These are phyloP conservation scores for Suillus brevipes DNA, from an alignment of 768 basidiomycete genomes.

Conservation along the genomic window DNA sequence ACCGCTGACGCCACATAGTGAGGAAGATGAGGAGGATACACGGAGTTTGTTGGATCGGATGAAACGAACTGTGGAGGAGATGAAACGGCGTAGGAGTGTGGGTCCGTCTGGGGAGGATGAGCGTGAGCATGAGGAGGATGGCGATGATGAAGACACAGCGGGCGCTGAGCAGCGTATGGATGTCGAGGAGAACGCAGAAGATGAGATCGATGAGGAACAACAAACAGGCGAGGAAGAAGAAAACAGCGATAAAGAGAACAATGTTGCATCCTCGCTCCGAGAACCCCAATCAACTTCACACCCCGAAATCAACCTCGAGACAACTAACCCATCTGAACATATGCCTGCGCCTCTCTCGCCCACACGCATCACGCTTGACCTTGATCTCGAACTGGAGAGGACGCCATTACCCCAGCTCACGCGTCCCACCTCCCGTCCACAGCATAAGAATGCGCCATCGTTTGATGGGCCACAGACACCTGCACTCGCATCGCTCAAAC, in stretches of 20 bases:
- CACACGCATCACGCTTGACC: constrained; percentile 1
- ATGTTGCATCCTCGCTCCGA: not conserved
- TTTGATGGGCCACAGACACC: constrained; percentile 25
- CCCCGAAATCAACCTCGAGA: not conserved
- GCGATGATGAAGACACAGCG: constrained; percentile 42
- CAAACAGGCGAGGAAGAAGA: constrained; percentile 8
- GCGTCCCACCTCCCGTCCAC: not conserved
- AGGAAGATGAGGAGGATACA: constrained; percentile 36
- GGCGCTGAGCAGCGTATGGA: constrained; percentile 35
- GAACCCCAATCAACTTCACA: not conserved
- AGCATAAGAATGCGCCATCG: not conserved
- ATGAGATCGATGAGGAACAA: constrained; percentile 6
- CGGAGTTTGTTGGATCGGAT: constrained; percentile 36
- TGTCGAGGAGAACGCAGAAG: constrained; percentile 38
- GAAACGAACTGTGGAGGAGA: constrained; percentile 38
- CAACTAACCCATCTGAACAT: constrained; percentile 19
- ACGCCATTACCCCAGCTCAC: constrained; percentile 7
- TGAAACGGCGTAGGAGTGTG: constrained; percentile 30
- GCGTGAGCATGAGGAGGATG: constrained; percentile 34
- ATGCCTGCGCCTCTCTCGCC: constrained; percentile 7
- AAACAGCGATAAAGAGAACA: constrained; percentile 16
- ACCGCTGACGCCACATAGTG: constrained; percentile 12
- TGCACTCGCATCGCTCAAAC: constrained; percentile 31
- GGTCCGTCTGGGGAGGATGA: constrained; percentile 21
- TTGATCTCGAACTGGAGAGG: constrained; percentile 6